These are phyloP conservation scores for Penicillium maclennaniae DNA, from an alignment of 495 filamentous ascomycete species.

Conservation along the genomic window DNA sequence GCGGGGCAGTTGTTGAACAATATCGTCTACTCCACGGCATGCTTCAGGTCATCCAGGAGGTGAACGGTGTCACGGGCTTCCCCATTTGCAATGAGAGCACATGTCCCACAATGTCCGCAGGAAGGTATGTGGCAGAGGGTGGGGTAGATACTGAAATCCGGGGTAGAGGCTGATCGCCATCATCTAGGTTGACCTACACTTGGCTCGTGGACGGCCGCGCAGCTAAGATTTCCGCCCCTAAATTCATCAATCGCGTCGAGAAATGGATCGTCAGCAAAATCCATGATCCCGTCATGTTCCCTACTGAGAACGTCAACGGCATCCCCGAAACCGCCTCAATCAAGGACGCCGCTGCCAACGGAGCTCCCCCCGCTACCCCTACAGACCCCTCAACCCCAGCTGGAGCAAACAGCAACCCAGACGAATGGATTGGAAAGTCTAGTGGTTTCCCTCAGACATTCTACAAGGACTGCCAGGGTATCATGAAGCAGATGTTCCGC, in stretches of 20 bases:
- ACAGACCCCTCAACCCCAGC: constrained; percentile 42
- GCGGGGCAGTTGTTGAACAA: constrained; percentile 72
- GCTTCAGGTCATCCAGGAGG: constrained; percentile 75
- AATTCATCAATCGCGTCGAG: constrained; percentile 89
- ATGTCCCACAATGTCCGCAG: constrained; percentile 90
- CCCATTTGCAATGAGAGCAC: constrained; percentile 76
- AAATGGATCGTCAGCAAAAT: constrained; percentile 93
- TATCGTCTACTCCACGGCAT: constrained; percentile 82
- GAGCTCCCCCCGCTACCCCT: constrained; percentile 39
- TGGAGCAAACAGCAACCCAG: constrained; percentile 39
- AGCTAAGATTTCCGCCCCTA: constrained; percentile 67
- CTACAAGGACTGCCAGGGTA: constrained; percentile 78
- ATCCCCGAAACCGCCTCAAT: constrained; percentile 56
- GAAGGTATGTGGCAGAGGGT: constrained; percentile 59
- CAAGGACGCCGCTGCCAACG: constrained; percentile 53
- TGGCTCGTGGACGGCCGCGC: constrained; percentile 61
- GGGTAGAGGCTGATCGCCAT: constrained; percentile 11
- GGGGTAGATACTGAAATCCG: constrained; percentile 5
- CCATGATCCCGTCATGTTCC: constrained; percentile 80
- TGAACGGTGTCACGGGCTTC: constrained; percentile 63
- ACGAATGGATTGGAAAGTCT: constrained; percentile 80
- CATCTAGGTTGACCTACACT: constrained; percentile 76
- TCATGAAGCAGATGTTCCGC: constrained; percentile 96
- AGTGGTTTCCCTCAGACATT: constrained; percentile 86
- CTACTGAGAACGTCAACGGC: constrained; percentile 63